Percentiles rank a stretch among this genome's conserved stretches.
These are phyloP conservation scores for Xylaria telfairii DNA, from an alignment of 495 filamentous ascomycete genomes.

Conservation along the genomic window DNA sequence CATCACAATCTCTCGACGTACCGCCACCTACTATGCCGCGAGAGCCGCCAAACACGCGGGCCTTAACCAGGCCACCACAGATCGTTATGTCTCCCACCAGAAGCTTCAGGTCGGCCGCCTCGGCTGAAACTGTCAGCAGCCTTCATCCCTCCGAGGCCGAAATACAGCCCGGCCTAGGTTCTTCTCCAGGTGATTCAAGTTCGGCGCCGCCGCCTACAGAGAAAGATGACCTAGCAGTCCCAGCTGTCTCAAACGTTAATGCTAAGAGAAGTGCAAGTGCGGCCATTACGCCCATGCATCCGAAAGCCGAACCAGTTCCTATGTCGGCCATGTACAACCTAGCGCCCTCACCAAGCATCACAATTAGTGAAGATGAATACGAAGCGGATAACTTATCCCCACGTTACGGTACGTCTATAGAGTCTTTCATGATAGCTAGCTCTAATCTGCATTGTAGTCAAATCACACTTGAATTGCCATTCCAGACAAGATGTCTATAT, in stretches of 20 bases:
- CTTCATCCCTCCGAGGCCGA: not conserved
- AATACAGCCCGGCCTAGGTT: not conserved
- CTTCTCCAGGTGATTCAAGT: not conserved
- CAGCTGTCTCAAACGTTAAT: conserved; percentile 15
- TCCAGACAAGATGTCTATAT: conserved; percentile 43
- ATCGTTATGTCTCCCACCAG: not conserved
- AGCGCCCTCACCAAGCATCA: not conserved
- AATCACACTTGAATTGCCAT: conserved; percentile 36
- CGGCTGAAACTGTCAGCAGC: not conserved
- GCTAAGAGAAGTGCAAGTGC: conserved; percentile 14
- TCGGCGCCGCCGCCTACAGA: not conserved
- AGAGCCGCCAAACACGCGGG: not conserved
- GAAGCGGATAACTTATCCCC: not conserved
- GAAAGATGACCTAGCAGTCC: not conserved
- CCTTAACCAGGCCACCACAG: not conserved
- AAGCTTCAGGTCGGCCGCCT: not conserved
- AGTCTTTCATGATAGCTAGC: not conserved
- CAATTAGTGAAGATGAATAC: not conserved
- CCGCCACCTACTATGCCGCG: not conserved
- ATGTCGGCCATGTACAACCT: conserved; percentile 15
- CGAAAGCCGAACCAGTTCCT: conserved; percentile 5
- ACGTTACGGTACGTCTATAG: not conserved
- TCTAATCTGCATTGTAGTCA: conserved; percentile 18
- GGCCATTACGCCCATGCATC: conserved; percentile 13
- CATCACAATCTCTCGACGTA: conserved; percentile 19